Evolutionary conservation across 1,139 yeast species (phyloP).

Genomic region (Lizanozyma gosingica): DNA sequence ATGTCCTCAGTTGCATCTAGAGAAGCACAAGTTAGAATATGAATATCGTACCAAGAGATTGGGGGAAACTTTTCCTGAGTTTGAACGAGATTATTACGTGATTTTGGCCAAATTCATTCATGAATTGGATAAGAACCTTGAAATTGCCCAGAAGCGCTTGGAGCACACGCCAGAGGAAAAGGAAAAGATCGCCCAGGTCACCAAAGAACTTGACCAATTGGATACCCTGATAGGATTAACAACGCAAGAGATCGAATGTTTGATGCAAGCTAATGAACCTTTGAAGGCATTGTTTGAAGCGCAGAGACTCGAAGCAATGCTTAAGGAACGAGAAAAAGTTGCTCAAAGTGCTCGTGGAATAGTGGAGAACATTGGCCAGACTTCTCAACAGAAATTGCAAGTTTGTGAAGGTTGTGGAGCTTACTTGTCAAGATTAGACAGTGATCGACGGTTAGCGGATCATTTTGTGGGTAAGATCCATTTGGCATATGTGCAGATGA

Average conservation of each 20-base stretch:
- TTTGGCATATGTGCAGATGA: constrained; percentile 69
- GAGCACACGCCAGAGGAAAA: constrained; percentile 77
- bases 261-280: constrained; percentile 44
- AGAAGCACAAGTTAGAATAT: constrained; percentile 68
- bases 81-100: constrained; percentile 58
- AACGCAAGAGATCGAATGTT: constrained; percentile 57
- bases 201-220: constrained; percentile 56
- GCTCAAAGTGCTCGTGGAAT: constrained; percentile 49
- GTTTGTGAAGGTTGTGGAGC: constrained; percentile 93
- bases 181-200: constrained; percentile 50
- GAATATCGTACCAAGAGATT: constrained; percentile 44
- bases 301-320: constrained; percentile 31
- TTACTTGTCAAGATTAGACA: constrained; percentile 76
- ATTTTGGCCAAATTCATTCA: constrained; percentile 46
- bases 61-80: constrained; percentile 56
- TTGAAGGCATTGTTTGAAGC: constrained; percentile 42
- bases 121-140: constrained; percentile 63
- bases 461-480: constrained; percentile 89
- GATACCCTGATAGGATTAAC: constrained; percentile 62
- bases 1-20: constrained; percentile 72
- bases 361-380: constrained; percentile 72
- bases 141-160: constrained; percentile 54
- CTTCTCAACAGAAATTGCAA: constrained; percentile 84
- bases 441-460: constrained; percentile 82
- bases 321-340: constrained; percentile 38